A percentile compares a stretch with the other conserved stretches of the same genome.
phyloP scores from a whole-genome alignment of 805 yeast genomes.

The Candida manassasensis region DNA sequence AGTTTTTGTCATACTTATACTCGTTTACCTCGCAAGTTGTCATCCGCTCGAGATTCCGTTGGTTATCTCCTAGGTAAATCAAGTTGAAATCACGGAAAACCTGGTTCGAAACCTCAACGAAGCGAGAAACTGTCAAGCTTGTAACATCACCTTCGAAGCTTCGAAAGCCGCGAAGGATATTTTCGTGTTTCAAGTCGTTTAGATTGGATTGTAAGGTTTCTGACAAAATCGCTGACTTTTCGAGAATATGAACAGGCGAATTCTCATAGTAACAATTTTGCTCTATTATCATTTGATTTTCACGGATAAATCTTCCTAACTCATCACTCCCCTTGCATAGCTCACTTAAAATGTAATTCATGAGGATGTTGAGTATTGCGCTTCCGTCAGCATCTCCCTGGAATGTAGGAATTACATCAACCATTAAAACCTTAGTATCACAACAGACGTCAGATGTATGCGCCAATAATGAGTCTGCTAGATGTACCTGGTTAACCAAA shows the following conservation, averaged over 20 bases:
- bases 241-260: constrained; percentile 33
- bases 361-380: constrained; percentile 15
- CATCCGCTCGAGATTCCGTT: neutral
- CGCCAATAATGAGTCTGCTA: constrained; percentile 37
- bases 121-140: neutral
- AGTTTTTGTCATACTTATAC: constrained; percentile 31
- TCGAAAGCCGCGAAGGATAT: constrained; percentile 41
- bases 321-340: neutral
- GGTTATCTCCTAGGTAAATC: neutral
- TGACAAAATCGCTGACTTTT: constrained; percentile 44
- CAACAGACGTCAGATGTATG: constrained; percentile 35
- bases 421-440: constrained; percentile 36
- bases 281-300: neutral
- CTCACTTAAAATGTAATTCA: constrained; percentile 15
- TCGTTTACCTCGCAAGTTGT: constrained; percentile 2
- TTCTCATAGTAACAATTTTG: constrained; percentile 32
- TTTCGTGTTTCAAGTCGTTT: constrained; percentile 22
- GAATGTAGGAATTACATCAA: constrained; percentile 48
- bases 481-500: constrained; percentile 27
- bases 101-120: neutral
- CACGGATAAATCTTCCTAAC: neutral
- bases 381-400: constrained; percentile 39
- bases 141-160: constrained; percentile 19
- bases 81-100: neutral
- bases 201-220: constrained; percentile 34